These are phyloP conservation scores for Pythium volutum DNA, from an alignment of 352 stramenopile species.

Conservation along the genomic window DNA sequence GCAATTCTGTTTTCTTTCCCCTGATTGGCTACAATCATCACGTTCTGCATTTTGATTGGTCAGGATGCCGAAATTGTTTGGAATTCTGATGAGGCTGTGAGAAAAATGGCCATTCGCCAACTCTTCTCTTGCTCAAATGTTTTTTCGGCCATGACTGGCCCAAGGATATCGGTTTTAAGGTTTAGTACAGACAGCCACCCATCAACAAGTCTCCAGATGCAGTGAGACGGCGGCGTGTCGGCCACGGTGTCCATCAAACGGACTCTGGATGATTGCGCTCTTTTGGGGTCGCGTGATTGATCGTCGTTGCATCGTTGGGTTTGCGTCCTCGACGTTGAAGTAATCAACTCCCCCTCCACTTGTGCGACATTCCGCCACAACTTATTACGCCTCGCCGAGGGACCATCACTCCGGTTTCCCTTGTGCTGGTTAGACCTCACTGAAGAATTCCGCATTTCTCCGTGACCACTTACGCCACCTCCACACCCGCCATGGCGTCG, in stretches of 20 bases:
- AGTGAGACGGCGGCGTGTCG: too few relatives aligned
- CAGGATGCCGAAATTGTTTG: too few relatives aligned
- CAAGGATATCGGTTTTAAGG: too few relatives aligned
- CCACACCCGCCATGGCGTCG: neutral
- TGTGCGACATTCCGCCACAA: constrained; percentile 24
- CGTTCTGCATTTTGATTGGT: neutral
- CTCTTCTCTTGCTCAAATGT: too few relatives aligned
- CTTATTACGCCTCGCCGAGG: constrained; percentile 1
- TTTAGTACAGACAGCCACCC: too few relatives aligned
- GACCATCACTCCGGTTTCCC: constrained; percentile 15
- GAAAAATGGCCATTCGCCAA: too few relatives aligned
- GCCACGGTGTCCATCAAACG: too few relatives aligned
- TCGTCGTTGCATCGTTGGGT: constrained; percentile 12
- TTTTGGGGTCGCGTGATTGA: neutral
- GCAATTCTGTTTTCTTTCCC: neutral
- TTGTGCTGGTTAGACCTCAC: neutral
- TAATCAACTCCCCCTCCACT: constrained; percentile 18
- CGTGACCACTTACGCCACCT: neutral
- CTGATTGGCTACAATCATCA: neutral
- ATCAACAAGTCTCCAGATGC: too few relatives aligned
- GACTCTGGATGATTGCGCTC: too few relatives aligned
- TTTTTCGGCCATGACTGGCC: too few relatives aligned
- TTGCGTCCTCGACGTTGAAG: constrained; percentile 19
- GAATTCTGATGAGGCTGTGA: too few relatives aligned
- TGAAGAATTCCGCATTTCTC: neutral